Base-by-base conservation (phyloP, 2,329 filamentous ascomycete species). In the Emmonsia crescens region DNA sequence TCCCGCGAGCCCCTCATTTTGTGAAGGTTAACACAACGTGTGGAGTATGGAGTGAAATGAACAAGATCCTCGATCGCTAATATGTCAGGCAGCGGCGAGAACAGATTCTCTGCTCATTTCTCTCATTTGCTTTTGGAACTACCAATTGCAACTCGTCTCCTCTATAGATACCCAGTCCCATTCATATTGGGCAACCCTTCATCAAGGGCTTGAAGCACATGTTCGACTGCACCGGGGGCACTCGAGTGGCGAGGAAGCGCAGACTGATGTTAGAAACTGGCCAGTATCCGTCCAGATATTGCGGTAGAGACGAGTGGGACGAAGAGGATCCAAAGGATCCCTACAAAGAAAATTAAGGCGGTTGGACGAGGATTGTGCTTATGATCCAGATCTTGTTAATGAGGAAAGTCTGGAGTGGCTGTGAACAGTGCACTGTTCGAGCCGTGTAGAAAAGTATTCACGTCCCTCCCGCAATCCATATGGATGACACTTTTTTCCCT, bases 301-400 rank as follows among this genome's bases (percentile, higher is more conserved):
- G 24, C 16, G n/a, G n/a, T 29, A 21, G n/a, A 16, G 58, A 52
- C 12, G 36, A 40, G 2, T 46, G 40, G 51, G 48, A 54, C 10
- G 8, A 36, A 36, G 52, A 36, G n/a, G 52, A 56, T 5, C 5
- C 38, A 36, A 24, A 21, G n/a, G 27, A 21, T 19, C 6, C 10
- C 12, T 21, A 57, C 5, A 16, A 57, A 19, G 55, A 44, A 16
- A 19, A 24, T 6, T 21, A 46, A 36, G 38, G 40, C 36, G 55
- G 14, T n/a, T 57, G 36, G 46, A 38, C 0, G 58, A 60, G 27
- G 48, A 52, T 19, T 24, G 24, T 29, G 21, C 40, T 14, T 60
- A 55, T 46, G 58, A 60, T 31, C 58, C 58, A 4, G 58, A 54
- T 9, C 44, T 60, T 31, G 58, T 60, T 21, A 60, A 29, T 16